phyloP scores from a whole-genome alignment of 352 stramenopile species.

The Phytophthora hibernalis region DNA sequence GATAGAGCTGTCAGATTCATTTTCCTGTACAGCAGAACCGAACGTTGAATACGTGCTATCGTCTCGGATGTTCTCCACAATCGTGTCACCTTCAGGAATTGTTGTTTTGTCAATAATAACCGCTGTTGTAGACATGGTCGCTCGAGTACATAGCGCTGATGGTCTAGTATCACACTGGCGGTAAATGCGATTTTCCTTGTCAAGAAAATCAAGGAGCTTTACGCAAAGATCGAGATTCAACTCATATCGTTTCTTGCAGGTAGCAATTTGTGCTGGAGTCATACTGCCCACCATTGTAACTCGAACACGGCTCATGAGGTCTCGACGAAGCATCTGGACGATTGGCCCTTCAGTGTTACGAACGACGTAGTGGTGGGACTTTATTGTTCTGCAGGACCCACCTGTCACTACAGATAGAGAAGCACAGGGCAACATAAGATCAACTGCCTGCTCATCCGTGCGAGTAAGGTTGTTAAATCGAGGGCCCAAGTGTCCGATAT shows the following conservation, averaged over 20 bases:
- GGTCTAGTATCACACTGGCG: not conserved
- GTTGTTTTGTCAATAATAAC: too few species aligned
- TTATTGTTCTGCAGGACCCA: conserved; percentile 3
- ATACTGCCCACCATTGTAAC: conserved; percentile 10
- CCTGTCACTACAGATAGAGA: conserved; percentile 10
- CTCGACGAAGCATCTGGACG: conserved; percentile 6
- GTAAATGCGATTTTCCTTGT: not conserved
- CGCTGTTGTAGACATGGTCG: too few species aligned
- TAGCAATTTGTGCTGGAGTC: not conserved
- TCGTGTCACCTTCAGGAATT: too few species aligned
- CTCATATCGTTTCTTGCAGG: conserved; percentile 9
- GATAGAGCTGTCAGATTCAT: too few species aligned
- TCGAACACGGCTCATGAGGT: not conserved
- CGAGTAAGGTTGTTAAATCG: not conserved
- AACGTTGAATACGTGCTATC: not conserved
- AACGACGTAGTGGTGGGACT: conserved; percentile 21
- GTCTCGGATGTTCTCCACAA: not conserved
- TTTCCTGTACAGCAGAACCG: not conserved
- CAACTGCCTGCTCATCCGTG: not conserved
- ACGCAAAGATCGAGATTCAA: not conserved
- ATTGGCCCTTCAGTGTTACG: conserved; percentile 19
- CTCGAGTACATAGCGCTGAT: too few species aligned
- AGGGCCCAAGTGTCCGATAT: not conserved
- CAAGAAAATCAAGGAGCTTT: not conserved
- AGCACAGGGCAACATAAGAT: conserved; percentile 1